Percentiles rank a stretch among this genome's conserved stretches.
Conservation (phyloP, 768 basidiomycete genomes). For the Lyophyllum shimeji region DNA sequence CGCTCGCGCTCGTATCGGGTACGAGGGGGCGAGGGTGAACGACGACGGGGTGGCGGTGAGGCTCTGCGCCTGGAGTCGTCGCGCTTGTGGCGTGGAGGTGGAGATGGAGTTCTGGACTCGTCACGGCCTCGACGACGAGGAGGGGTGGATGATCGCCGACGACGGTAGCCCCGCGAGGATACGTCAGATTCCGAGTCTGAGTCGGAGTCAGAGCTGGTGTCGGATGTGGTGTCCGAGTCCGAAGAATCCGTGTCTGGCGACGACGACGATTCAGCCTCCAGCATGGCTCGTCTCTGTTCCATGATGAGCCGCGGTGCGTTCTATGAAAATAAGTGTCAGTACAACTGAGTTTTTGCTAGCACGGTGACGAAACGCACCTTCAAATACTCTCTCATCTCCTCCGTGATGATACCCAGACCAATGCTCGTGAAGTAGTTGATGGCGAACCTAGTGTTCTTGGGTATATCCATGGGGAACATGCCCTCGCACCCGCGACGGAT, state of each 20-base stretch:
- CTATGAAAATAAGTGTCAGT: constrained; percentile 36
- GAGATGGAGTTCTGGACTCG: constrained; percentile 9
- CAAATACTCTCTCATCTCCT: constrained; percentile 95
- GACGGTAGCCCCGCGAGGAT: constrained; percentile 21
- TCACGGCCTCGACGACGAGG: constrained; percentile 22
- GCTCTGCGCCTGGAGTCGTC: constrained; percentile 14
- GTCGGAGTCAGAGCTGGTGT: constrained; percentile 24
- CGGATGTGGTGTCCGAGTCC: constrained; percentile 35
- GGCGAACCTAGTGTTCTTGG: constrained; percentile 93
- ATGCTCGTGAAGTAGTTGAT: constrained; percentile 99
- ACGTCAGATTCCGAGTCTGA: constrained; percentile 19
- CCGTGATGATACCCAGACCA: constrained; percentile 86
- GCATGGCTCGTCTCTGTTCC: constrained; percentile 89
- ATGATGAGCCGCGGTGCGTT: constrained; percentile 91
- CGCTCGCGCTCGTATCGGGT: constrained; percentile 2
- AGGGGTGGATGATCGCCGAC: constrained; percentile 26
- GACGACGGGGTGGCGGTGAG: constrained; percentile 14
- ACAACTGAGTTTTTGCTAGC: background rate
- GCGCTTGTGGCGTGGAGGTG: constrained; percentile 11
- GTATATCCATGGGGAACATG: constrained; percentile 96
- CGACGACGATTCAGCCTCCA: constrained; percentile 58
- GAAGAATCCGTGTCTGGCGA: constrained; percentile 39
- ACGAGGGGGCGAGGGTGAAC: constrained; percentile 10
- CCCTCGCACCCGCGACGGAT: constrained; percentile 67
- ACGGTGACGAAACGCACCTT: constrained; percentile 55